These are phyloP conservation scores for Hagleromyces aurorensis DNA, from an alignment of 805 yeast genomes.

Conservation along the genomic window DNA sequence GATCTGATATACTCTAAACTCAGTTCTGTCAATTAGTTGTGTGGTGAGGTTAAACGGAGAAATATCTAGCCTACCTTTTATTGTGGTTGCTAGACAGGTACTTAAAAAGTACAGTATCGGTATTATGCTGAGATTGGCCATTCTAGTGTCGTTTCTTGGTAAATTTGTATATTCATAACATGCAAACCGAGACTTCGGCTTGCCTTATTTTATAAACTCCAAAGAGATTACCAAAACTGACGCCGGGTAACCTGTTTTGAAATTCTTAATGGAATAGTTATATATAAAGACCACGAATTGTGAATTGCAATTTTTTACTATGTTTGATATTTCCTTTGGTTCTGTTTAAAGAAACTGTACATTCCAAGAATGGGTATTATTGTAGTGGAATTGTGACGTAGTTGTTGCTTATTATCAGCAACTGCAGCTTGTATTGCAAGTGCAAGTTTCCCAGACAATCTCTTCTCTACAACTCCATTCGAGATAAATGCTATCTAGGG, in stretches of 20 bases:
- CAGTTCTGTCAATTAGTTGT: constrained; percentile 16
- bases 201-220: too few relatives aligned
- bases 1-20: constrained; percentile 24
- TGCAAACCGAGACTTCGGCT: too few relatives aligned
- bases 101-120: constrained; percentile 5
- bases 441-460: constrained; percentile 23
- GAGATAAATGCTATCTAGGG: constrained; percentile 21
- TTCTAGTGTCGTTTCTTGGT: too few relatives aligned
- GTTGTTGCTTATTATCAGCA: not conserved
- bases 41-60: constrained; percentile 14
- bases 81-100: constrained; percentile 15
- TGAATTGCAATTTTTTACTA: too few relatives aligned
- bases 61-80: constrained; percentile 25
- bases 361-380: constrained; percentile 33
- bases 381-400: constrained; percentile 32
- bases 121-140: too few relatives aligned
- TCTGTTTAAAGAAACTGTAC: constrained; percentile 17
- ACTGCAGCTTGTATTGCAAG: constrained; percentile 3
- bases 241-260: too few relatives aligned
- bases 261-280: too few relatives aligned
- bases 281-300: too few relatives aligned
- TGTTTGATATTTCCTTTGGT: too few relatives aligned
- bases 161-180: too few relatives aligned
- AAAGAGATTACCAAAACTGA: too few relatives aligned
- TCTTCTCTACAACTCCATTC: constrained; percentile 34